Evolutionary conservation across 2,329 filamentous ascomycete genomes (phyloP).

Genomic region (Beauveria sp.): DNA sequence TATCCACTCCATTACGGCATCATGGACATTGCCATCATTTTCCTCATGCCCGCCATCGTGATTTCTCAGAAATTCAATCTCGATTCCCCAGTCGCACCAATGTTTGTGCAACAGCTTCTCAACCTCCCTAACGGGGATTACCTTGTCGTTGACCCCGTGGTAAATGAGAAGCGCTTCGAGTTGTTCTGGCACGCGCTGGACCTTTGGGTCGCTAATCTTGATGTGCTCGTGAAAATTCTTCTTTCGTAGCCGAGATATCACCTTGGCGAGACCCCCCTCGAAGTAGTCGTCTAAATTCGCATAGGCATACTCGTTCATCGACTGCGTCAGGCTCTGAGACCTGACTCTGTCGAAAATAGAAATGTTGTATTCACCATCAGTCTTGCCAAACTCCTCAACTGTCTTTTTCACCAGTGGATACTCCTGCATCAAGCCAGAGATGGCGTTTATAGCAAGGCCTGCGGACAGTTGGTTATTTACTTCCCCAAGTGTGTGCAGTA

Average conservation of each 20-base stretch:
- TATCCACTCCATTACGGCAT: not conserved
- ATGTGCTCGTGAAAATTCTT: not conserved
- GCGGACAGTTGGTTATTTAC: conserved; percentile 21
- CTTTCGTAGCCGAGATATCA: not conserved
- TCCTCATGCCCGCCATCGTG: not conserved
- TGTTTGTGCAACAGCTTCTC: not conserved
- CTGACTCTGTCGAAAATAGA: not conserved
- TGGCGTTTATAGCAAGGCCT: conserved; percentile 15
- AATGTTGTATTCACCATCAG: not conserved
- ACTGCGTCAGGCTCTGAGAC: not conserved
- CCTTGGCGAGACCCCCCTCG: not conserved
- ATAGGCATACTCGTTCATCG: not conserved
- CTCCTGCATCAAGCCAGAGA: conserved; percentile 18
- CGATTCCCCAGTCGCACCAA: not conserved
- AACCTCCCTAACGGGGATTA: not conserved
- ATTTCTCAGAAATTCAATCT: not conserved
- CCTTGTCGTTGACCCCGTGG: not conserved
- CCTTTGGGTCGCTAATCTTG: no score
- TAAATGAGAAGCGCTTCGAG: not conserved
- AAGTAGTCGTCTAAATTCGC: conserved; percentile 7
- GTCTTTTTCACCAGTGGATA: conserved; percentile 12
- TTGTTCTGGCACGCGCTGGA: not conserved
- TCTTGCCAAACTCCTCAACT: not conserved
- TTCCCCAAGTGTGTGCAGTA: conserved; percentile 25
- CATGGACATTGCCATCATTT: no score